Evolutionary conservation across 805 yeast genomes (phyloP).

Genomic region (Candida orba): DNA sequence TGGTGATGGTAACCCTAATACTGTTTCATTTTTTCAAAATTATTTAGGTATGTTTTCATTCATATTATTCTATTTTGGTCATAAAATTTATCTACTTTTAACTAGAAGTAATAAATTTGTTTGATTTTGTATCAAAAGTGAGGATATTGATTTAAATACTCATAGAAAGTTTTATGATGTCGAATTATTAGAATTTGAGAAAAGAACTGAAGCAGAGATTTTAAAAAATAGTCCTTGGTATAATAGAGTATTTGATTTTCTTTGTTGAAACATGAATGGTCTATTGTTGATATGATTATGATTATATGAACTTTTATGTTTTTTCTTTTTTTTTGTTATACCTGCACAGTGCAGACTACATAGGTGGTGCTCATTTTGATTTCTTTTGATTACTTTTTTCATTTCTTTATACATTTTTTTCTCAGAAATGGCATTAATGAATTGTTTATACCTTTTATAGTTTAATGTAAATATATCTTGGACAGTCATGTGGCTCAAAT

Average conservation of each 20-base stretch:
- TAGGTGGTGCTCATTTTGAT: too few relatives aligned
- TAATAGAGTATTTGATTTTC: conserved; percentile 18
- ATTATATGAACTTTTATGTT: too few relatives aligned
- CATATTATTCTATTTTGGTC: conserved; percentile 39
- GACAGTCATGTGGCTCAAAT: too few relatives aligned
- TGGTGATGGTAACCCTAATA: conserved; percentile 28
- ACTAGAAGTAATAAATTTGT: conserved; percentile 22
- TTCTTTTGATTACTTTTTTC: too few relatives aligned
- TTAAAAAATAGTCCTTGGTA: conserved; percentile 15
- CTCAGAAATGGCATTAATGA: too few relatives aligned
- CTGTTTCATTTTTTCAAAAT: conserved; percentile 42
- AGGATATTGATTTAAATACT: conserved; percentile 37
- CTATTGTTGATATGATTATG: too few relatives aligned
- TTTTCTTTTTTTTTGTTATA: too few relatives aligned
- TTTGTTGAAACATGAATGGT: conserved; percentile 18
- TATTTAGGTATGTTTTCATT: conserved; percentile 44
- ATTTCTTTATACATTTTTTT: too few relatives aligned
- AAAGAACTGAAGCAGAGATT: conserved; percentile 27
- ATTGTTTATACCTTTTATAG: too few relatives aligned
- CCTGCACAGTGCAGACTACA: too few relatives aligned
- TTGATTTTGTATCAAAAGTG: conserved; percentile 27
- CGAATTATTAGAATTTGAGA: conserved; percentile 34
- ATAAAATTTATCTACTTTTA: conserved; percentile 37
- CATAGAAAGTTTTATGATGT: conserved; percentile 40
- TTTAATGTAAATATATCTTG: not conserved